Percentiles rank a stretch among this genome's conserved stretches.
Evolutionary conservation across 257 asterid genomes (phyloP).

Genomic region (Osmanthus fragrans): DNA sequence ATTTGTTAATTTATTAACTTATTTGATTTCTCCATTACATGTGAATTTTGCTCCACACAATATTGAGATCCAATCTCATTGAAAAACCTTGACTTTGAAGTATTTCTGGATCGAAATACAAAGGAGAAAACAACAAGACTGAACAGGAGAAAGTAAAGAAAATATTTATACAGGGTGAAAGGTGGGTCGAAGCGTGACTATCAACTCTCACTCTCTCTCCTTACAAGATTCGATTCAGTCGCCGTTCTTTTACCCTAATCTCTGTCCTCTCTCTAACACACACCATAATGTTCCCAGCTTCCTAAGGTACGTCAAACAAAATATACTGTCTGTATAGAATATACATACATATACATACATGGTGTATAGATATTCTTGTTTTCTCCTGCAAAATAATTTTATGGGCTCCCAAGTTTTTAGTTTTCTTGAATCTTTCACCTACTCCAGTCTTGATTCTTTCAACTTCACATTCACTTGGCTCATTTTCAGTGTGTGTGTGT

Average conservation of each 20-base stretch:
- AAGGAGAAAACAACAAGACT: neutral
- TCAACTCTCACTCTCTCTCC: neutral
- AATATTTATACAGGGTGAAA: neutral
- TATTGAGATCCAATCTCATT: too few relatives aligned
- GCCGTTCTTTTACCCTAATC: conserved; percentile 15
- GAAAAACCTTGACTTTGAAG: too few relatives aligned
- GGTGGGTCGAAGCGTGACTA: neutral
- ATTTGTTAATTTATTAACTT: too few relatives aligned
- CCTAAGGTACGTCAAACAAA: conserved; percentile 29
- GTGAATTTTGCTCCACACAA: too few relatives aligned
- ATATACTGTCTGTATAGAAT: neutral
- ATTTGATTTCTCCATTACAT: too few relatives aligned
- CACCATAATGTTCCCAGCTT: conserved; percentile 34
- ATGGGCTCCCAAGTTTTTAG: too few relatives aligned
- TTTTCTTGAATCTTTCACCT: neutral
- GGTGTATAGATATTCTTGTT: neutral
- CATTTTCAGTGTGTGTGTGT: neutral
- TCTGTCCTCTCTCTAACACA: conserved; percentile 22
- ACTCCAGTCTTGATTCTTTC: neutral
- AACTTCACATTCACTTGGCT: neutral
- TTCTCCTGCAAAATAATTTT: too few relatives aligned
- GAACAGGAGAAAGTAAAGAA: neutral
- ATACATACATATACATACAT: neutral
- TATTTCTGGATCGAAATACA: neutral
- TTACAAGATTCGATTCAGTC: neutral